A percentile compares a stretch with the other conserved stretches of the same genome.
These are phyloP conservation scores for Pseudocercospora macadamiae DNA, from an alignment of 2,329 filamentous ascomycete genomes.

Conservation along the genomic window DNA sequence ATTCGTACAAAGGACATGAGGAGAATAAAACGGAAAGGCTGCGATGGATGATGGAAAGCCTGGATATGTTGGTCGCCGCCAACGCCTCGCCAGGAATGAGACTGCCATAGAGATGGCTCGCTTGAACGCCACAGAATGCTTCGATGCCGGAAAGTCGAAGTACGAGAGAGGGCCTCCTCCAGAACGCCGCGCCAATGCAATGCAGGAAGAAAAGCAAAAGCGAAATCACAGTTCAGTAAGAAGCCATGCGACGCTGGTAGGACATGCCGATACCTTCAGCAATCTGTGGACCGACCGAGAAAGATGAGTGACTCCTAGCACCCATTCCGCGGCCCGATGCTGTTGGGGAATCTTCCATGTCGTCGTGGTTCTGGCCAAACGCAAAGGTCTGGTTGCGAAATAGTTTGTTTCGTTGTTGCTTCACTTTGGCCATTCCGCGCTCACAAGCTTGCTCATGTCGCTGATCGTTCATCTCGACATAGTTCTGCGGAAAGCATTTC, in stretches of 20 bases:
- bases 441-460: constrained; percentile 93
- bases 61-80: constrained; percentile 22
- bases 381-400: constrained; percentile 91
- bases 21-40: constrained; percentile 22
- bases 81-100: constrained; percentile 26
- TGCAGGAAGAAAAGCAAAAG: constrained; percentile 19
- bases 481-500: constrained; percentile 90
- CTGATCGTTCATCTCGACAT: constrained; percentile 93
- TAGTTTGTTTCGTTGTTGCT: constrained; percentile 84
- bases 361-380: constrained; percentile 72
- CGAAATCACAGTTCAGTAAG: constrained; percentile 32
- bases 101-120: constrained; percentile 22
- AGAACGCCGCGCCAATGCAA: constrained; percentile 25
- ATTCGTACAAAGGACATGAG: constrained; percentile 28
- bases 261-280: constrained; percentile 37
- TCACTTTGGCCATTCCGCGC: constrained; percentile 89
- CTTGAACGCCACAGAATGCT: constrained; percentile 33
- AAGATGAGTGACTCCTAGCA: constrained; percentile 35
- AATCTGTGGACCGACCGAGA: constrained; percentile 36
- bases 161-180: constrained; percentile 9
- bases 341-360: constrained; percentile 67
- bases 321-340: constrained; percentile 40
- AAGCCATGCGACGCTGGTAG: constrained; percentile 41
- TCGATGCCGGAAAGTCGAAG: constrained; percentile 10
- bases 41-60: constrained; percentile 12